Conservation (phyloP, 164 flowering plant species). For the Litsea cubeba region DNA sequence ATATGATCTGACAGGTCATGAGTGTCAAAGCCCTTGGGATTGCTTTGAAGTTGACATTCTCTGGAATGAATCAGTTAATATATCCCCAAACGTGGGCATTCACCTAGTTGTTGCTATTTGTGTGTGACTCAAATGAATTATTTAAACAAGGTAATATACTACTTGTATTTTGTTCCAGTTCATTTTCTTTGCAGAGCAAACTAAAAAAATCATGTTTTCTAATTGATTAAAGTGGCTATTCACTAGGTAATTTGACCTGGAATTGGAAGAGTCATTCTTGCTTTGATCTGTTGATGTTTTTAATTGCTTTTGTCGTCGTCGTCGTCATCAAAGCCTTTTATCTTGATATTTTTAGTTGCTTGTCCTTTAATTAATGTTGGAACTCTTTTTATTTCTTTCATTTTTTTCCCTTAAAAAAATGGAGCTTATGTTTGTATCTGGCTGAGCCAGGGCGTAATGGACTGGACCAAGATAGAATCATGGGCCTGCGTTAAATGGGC, state of each 20-base stretch:
- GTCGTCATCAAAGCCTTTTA: not conserved
- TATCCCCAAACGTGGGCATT: constrained; percentile 66
- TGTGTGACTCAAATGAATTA: constrained; percentile 61
- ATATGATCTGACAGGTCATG: constrained; percentile 47
- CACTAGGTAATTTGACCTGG: not conserved
- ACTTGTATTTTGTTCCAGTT: not conserved
- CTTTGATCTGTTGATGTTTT: not conserved
- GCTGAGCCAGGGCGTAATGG: no score
- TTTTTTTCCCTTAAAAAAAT: no score
- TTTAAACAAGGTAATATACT: constrained; percentile 52
- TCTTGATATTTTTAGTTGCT: no score
- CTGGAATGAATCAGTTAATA: constrained; percentile 59
- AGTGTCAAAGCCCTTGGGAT: constrained; percentile 67
- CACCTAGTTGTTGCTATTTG: constrained; percentile 42
- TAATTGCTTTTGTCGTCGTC: no score
- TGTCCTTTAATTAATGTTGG: no score
- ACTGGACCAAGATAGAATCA: no score
- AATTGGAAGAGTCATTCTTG: not conserved
- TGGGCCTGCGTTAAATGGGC: no score
- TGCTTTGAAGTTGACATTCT: constrained; percentile 61
- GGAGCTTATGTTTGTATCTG: no score
- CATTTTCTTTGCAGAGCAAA: not conserved
- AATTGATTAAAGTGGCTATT: not conserved
- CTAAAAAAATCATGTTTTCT: not conserved
- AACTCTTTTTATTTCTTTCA: no score